Evolutionary conservation across 108 stramenopile species (phyloP), one percentile per base, ranked within the genome.

Genomic region (Nitzschia putrida): DNA sequence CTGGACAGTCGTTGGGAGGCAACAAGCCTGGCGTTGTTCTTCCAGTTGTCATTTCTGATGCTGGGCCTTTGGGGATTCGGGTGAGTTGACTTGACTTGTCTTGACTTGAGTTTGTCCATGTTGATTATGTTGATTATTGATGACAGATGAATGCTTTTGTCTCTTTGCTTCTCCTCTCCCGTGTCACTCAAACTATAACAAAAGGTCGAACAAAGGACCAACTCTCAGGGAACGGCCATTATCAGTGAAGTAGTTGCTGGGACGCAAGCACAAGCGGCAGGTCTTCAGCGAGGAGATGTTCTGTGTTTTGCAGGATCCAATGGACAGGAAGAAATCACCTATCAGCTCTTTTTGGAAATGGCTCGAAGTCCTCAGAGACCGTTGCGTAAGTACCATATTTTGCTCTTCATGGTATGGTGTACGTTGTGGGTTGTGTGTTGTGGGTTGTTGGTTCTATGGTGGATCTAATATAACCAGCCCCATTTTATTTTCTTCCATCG

Each of bases 251-350:
- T 89, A 0, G 79, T 88, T 0, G 57, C 69, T 12, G 77, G 69
- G 10, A 66, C 70, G 57, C 85, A 88, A 67, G 88, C 88, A 1
- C 85, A 85, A 11, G 39, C 29, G 1, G 85, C 85, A 14, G 88
- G 86, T 45, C 54, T 92, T 50, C 54, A 81, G 67, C 73, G 88
- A 44, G 91, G 91, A 2, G 91, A 93, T 68, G 79, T 93, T 34
- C n/a, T 93, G 6, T 93, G 91, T 39, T 81, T 81, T 74, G 64
- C 81, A 1, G 84, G 82, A n/a, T 63, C 84, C 18, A 71, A 83
- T 47, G 91, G 88, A 39, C 71, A 87, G 64, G 64, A 78, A 43
- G 91, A 93, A 68, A 87, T 88, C 57, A 77, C 58, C 42, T 92
- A 93, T 63, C 77, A 88, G 45, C 53, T 83, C 60, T 88, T 93